Evolutionary conservation across 495 filamentous ascomycete genomes (phyloP).

Genomic region (Lophiotrema nucula): DNA sequence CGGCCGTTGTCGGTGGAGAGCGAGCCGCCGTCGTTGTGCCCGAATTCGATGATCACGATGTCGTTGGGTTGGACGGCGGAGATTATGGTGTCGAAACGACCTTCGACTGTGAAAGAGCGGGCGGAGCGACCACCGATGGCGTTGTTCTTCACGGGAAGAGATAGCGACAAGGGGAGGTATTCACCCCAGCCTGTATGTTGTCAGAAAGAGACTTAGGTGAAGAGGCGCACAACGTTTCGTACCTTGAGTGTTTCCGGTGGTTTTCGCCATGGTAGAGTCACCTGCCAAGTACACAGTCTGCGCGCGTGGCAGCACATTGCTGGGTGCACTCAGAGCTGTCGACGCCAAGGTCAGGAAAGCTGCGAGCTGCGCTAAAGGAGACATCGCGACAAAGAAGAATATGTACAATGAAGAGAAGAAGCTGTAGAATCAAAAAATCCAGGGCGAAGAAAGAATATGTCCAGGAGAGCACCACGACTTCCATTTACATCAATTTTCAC

Average conservation of each 20-base stretch:
- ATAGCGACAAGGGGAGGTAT: constrained; percentile 52
- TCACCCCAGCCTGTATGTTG: constrained; percentile 56
- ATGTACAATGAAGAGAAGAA: too few species aligned
- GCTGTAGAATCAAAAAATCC: too few species aligned
- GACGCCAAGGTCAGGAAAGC: constrained; percentile 11
- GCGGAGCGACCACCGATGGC: constrained; percentile 60
- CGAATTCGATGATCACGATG: constrained; percentile 63
- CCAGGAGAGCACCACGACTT: too few species aligned
- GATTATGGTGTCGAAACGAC: constrained; percentile 57
- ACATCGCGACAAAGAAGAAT: too few species aligned
- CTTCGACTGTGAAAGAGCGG: constrained; percentile 60
- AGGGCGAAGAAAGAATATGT: too few species aligned
- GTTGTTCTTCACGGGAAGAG: constrained; percentile 54
- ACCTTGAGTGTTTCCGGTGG: constrained; percentile 29
- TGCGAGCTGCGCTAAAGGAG: too few species aligned
- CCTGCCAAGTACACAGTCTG: constrained; percentile 36
- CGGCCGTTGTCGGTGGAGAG: constrained; percentile 59
- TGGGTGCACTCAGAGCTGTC: constrained; percentile 10
- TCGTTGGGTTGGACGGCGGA: constrained; percentile 50
- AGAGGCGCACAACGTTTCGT: background rate
- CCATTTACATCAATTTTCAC: too few species aligned
- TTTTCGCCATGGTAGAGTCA: constrained; percentile 37
- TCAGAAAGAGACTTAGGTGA: background rate
- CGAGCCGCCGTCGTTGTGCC: constrained; percentile 65
- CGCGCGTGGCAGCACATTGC: constrained; percentile 10